These are phyloP conservation scores for Amanita muscaria DNA, from an alignment of 768 basidiomycete genomes.

Conservation along the genomic window DNA sequence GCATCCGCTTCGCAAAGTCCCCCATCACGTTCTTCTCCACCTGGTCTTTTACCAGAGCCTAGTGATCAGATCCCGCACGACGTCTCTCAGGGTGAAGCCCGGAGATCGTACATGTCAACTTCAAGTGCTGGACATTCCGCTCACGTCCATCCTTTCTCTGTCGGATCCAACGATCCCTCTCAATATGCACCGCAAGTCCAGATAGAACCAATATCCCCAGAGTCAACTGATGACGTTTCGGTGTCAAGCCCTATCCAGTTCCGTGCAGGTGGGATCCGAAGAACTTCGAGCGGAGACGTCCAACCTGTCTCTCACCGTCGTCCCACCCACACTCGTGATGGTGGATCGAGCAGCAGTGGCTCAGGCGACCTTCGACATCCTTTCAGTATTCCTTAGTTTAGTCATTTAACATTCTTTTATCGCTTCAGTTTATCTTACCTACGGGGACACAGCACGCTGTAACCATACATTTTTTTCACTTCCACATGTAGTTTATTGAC, in stretches of 20 bases:
- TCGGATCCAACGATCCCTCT: conserved; percentile 30
- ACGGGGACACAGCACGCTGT: too few species aligned
- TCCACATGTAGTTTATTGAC: neutral
- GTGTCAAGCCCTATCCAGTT: neutral
- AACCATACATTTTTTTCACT: too few species aligned
- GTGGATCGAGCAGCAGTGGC: neutral
- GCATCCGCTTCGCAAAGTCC: too few species aligned
- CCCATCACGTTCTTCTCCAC: too few species aligned
- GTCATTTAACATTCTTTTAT: neutral
- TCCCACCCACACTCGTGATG: neutral
- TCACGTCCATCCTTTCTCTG: conserved; percentile 36
- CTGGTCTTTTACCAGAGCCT: too few species aligned
- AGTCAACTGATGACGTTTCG: neutral
- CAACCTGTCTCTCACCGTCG: neutral
- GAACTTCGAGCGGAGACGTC: conserved; percentile 4
- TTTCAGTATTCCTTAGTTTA: too few species aligned
- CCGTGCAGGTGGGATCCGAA: neutral
- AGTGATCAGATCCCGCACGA: too few species aligned
- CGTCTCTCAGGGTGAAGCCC: too few species aligned
- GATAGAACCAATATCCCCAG: neutral
- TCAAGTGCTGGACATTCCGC: conserved; percentile 35
- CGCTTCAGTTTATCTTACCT: too few species aligned
- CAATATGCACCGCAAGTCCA: too few species aligned
- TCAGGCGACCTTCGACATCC: neutral
- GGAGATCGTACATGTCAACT: conserved; percentile 12